These are phyloP conservation scores for Torulaspora delbrueckii DNA, from an alignment of 805 yeast genomes.

Conservation along the genomic window DNA sequence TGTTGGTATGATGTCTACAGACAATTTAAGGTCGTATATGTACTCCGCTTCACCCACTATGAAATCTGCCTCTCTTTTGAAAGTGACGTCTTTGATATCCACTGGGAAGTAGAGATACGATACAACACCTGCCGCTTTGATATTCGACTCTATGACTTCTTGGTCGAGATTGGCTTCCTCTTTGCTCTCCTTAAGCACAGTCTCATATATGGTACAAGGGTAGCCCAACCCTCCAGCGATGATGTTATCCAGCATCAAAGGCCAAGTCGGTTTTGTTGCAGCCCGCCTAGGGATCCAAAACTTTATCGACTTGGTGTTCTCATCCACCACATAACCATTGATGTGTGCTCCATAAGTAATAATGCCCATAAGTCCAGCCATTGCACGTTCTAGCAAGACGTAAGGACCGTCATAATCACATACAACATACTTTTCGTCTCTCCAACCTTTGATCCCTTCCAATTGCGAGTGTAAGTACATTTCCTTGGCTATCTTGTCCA, in stretches of 20 bases:
- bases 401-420: constrained; percentile 56
- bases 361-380: constrained; percentile 76
- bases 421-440: constrained; percentile 75
- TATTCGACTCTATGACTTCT: constrained; percentile 43
- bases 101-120: constrained; percentile 53
- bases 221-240: constrained; percentile 93
- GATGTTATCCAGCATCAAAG: constrained; percentile 86
- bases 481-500: constrained; percentile 41
- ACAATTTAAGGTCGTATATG: constrained; percentile 64
- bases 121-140: constrained; percentile 56
- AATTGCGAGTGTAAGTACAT: constrained; percentile 39
- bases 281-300: constrained; percentile 88
- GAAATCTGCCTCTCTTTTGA: constrained; percentile 46
- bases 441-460: constrained; percentile 63
- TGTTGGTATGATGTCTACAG: constrained; percentile 44
- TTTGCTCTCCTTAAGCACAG: constrained; percentile 75
- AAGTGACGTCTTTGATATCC: constrained; percentile 20
- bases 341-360: constrained; percentile 88
- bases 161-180: constrained; percentile 84
- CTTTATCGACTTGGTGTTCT: constrained; percentile 41
- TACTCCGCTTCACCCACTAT: constrained; percentile 88
- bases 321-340: constrained; percentile 64
- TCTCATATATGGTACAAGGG: constrained; percentile 70
- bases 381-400: constrained; percentile 70
- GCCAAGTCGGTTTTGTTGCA: constrained; percentile 74